Base-by-base conservation (phyloP, 2,329 filamentous ascomycete species). In the Ophiostoma tasmaniense region DNA sequence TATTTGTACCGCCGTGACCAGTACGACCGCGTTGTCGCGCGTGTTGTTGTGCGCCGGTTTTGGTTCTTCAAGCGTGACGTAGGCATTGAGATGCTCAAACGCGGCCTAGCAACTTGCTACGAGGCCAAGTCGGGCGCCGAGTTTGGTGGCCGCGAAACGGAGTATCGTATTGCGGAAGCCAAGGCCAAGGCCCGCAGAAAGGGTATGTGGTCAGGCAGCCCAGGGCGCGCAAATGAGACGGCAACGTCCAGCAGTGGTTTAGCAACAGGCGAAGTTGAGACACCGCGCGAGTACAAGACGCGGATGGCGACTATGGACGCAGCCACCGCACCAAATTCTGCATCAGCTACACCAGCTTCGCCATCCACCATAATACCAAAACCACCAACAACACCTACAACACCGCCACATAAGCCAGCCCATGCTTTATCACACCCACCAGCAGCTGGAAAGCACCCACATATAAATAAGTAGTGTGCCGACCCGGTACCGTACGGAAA, bases 61-160 rank as follows among this genome's bases (percentile, higher is more conserved):
- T 78, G 88, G 74, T 78, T 92, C 11, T 83, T 91, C 70, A 88
- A 87, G 73, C 86, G 85, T 70, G 93, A 99, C 77, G 90, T 99
- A 5, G 93, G 94, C 2, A 80, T 93, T 71, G 90, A 96, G 78
- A 96, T 99, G 93, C 80, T 99, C 71, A 91, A 88, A 79, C 84
- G 81, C 28, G 95, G 95, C 0, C 80, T 96, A 72, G 95, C 94
- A 55, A 97, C 92, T 2, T 90, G 95, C 2, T 99, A 98, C 77
- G 95, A 98, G 80, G 94, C 92, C 35, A 98, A 96, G 79, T 85
- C 83, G 5, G 95, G 94, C 2, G 90, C 87, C 25, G 95, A 98
- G 76, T 99, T 95, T 82, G 95, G 95, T 30, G 87, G 88, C 59
- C 81, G 85, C 69, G 86, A 88, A 74, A 80, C 81, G 65, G 78